A percentile compares a stretch with the other conserved stretches of the same genome.
These are phyloP conservation scores for Plasmopara halstedii DNA, from an alignment of 352 stramenopile genomes.

Conservation along the genomic window DNA sequence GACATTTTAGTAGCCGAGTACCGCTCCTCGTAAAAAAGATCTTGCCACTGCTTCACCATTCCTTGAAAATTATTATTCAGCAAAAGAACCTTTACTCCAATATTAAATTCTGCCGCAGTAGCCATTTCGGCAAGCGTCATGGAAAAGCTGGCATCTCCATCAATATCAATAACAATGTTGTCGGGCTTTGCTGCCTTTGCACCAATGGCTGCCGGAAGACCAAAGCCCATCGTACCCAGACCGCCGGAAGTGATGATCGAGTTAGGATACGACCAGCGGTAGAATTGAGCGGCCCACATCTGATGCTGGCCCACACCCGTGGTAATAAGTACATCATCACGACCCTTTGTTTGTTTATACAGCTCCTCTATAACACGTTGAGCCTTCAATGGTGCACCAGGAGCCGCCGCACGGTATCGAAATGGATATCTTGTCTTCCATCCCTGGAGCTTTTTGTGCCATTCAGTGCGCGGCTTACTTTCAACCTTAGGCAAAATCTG, in stretches of 20 bases:
- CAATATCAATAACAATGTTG: constrained; percentile 85
- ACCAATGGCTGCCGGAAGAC: constrained; percentile 89
- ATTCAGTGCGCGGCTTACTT: constrained; percentile 80
- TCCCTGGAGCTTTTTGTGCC: constrained; percentile 86
- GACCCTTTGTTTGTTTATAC: constrained; percentile 89
- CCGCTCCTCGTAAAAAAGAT: constrained; percentile 94
- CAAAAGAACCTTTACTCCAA: constrained; percentile 93
- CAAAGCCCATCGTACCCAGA: constrained; percentile 94
- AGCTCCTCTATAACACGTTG: constrained; percentile 92
- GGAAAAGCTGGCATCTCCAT: constrained; percentile 94
- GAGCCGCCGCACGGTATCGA: constrained; percentile 72
- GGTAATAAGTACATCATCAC: constrained; percentile 90
- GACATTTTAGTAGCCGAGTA: constrained; percentile 88
- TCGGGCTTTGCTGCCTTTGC: constrained; percentile 90
- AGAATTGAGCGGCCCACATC: constrained; percentile 96
- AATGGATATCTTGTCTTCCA: constrained; percentile 92
- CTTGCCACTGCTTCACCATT: constrained; percentile 98
- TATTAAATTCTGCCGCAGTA: constrained; percentile 90
- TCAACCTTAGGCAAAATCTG: constrained; percentile 79
- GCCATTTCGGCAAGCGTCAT: constrained; percentile 97
- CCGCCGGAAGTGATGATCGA: constrained; percentile 92
- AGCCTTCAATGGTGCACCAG: constrained; percentile 83
- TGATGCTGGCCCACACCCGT: constrained; percentile 95
- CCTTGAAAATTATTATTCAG: constrained; percentile 96
- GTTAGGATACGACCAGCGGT: constrained; percentile 92